phyloP scores from a whole-genome alignment of 805 yeast species.

The Metschnikowia arizonensis region DNA sequence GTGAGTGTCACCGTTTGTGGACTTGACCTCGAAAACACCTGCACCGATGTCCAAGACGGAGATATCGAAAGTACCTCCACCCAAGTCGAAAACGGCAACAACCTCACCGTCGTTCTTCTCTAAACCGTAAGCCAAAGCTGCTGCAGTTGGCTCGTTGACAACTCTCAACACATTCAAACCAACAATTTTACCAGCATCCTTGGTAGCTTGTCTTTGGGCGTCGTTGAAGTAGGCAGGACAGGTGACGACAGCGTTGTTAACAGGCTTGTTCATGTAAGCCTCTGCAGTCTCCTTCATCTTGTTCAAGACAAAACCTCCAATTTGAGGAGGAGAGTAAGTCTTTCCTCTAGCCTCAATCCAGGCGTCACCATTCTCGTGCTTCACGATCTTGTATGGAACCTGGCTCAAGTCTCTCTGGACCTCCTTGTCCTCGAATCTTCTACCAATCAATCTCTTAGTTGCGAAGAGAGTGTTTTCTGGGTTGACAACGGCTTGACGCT shows the following conservation, averaged over 20 bases:
- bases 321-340: slow-evolving; percentile 89
- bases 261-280: slow-evolving; percentile 81
- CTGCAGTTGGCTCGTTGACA: slow-evolving; percentile 89
- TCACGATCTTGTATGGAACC: slow-evolving; percentile 87
- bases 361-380: slow-evolving; percentile 92
- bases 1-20: slow-evolving; percentile 95
- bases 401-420: slow-evolving; percentile 85
- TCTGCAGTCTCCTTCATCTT: slow-evolving; percentile 99
- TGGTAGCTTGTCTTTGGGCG: slow-evolving; percentile 90
- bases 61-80: slow-evolving; percentile 99
- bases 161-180: slow-evolving; percentile 88
- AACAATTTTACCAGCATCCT: slow-evolving; percentile 96
- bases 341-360: slow-evolving; percentile 91
- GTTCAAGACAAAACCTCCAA: slow-evolving; percentile 88
- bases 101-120: slow-evolving; percentile 79
- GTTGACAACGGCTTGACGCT: slow-evolving; percentile 93
- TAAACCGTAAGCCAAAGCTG: slow-evolving; percentile 92
- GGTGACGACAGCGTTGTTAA: slow-evolving; percentile 85
- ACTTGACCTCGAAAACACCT: slow-evolving; percentile 96
- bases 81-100: slow-evolving; percentile 94
- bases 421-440: slow-evolving; percentile 84
- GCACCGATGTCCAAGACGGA: slow-evolving; percentile 94
- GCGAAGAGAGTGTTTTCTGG: slow-evolving; percentile 92
- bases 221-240: slow-evolving; percentile 90
- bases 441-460: slow-evolving; percentile 91